A percentile compares a stretch with the other conserved stretches of the same genome.
Evolutionary conservation across 2,329 filamentous ascomycete species (phyloP).

Genomic region (Simplicillium sp.): DNA sequence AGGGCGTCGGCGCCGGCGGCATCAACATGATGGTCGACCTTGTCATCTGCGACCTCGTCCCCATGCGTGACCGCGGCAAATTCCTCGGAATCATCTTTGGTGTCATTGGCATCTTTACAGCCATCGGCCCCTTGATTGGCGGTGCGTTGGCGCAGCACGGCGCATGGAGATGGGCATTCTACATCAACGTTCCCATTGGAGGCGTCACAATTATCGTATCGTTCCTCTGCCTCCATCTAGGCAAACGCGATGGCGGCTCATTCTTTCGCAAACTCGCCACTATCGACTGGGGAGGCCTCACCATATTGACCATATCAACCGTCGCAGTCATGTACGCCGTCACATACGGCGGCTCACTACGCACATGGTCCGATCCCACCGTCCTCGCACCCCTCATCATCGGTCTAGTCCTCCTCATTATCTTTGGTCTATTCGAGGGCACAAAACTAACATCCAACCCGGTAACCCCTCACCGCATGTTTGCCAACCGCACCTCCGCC

Average conservation of each 20-base stretch:
- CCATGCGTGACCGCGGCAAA: constrained; percentile 31
- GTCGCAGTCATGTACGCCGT: constrained; percentile 11
- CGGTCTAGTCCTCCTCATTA: background rate
- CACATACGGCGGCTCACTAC: constrained; percentile 2
- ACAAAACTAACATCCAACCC: background rate
- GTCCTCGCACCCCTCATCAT: constrained; percentile 2
- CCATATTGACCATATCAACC: constrained; percentile 17
- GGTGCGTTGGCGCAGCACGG: constrained; percentile 8
- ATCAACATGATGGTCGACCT: constrained; percentile 19
- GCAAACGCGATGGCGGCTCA: background rate
- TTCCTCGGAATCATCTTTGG: constrained; percentile 23
- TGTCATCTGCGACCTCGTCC: constrained; percentile 29
- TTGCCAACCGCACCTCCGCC: constrained; percentile 1
- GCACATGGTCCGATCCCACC: constrained; percentile 1
- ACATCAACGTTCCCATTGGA: constrained; percentile 24
- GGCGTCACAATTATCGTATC: constrained; percentile 16
- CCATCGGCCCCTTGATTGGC: constrained; percentile 16
- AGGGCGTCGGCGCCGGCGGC: constrained; percentile 30
- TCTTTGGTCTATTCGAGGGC: background rate
- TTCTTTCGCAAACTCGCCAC: background rate
- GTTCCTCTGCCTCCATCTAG: background rate
- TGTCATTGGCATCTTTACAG: constrained; percentile 19
- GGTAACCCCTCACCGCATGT: constrained; percentile 1
- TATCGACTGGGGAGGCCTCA: background rate
- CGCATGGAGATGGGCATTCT: constrained; percentile 31